Conservation (phyloP, 2,329 filamentous ascomycete species). For the Neonectria faginata region DNA sequence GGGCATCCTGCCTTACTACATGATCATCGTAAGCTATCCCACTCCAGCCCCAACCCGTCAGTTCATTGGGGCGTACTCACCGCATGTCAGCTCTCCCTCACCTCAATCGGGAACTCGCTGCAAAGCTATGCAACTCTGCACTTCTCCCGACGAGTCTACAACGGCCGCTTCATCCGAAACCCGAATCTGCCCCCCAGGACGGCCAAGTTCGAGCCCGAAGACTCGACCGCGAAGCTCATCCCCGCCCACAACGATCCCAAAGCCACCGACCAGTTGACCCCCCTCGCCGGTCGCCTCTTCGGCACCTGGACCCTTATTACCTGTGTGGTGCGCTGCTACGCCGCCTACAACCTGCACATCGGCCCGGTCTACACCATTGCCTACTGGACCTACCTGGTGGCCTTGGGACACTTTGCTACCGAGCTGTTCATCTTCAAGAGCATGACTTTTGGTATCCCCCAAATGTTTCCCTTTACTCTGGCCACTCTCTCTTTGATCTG, state of each 20-base stretch:
- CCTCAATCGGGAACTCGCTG: constrained; percentile 85
- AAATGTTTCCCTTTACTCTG: constrained; percentile 67
- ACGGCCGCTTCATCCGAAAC: constrained; percentile 70
- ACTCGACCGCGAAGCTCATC: constrained; percentile 65
- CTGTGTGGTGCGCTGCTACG: constrained; percentile 81
- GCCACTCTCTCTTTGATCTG: constrained; percentile 65
- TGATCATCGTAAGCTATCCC: constrained; percentile 61
- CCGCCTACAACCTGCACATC: constrained; percentile 83
- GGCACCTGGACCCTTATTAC: constrained; percentile 89
- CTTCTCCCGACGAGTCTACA: constrained; percentile 90
- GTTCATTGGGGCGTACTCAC: constrained; percentile 24
- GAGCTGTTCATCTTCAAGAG: constrained; percentile 87
- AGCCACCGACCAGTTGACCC: constrained; percentile 73
- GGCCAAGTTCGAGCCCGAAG: constrained; percentile 61
- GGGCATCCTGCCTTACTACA: constrained; percentile 69
- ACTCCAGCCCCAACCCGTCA: constrained; percentile 2
- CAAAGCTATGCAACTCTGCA: constrained; percentile 85
- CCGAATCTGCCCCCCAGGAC: constrained; percentile 55
- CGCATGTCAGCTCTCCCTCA: constrained; percentile 75
- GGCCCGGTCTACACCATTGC: constrained; percentile 82
- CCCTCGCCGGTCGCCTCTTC: constrained; percentile 82
- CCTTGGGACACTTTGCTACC: constrained; percentile 79
- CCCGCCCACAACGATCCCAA: constrained; percentile 58
- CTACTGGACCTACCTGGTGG: constrained; percentile 84
- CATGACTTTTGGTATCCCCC: constrained; percentile 70